Conservation (phyloP, 305 asterid species). For the Vinca major region DNA sequence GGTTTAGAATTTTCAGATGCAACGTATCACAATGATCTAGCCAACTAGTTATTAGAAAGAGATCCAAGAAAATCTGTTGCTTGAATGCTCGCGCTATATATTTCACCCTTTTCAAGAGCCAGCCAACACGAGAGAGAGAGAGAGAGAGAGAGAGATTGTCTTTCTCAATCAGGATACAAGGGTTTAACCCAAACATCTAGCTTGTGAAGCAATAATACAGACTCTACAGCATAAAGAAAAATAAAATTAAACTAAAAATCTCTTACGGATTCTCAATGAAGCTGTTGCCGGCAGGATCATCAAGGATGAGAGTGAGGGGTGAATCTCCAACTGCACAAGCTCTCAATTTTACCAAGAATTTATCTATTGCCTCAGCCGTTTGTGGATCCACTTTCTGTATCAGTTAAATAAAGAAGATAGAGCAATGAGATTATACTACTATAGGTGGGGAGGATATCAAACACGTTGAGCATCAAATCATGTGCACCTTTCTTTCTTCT, state of each 20-base stretch:
- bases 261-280: conserved; percentile 92
- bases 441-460: conserved; percentile 7
- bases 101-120: neutral
- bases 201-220: neutral
- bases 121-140: no score
- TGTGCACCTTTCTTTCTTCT: conserved; percentile 73
- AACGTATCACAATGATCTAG: neutral
- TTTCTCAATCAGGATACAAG: neutral
- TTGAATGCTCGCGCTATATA: neutral
- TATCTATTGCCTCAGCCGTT: conserved; percentile 77
- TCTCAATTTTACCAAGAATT: conserved; percentile 63
- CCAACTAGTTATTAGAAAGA: neutral
- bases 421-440: conserved; percentile 8
- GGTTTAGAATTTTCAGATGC: neutral
- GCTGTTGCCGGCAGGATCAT: conserved; percentile 97
- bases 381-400: conserved; percentile 69
- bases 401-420: conserved; percentile 6
- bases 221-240: neutral
- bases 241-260: conserved; percentile 6
- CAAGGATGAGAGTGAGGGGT: conserved; percentile 66
- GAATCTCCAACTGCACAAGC: conserved; percentile 70
- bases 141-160: neutral
- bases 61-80: neutral
- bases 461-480: conserved; percentile 8
- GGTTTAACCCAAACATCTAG: neutral